These are phyloP conservation scores for Zymoseptoria ardabiliae DNA, from an alignment of 2,329 filamentous ascomycete species.

Conservation along the genomic window DNA sequence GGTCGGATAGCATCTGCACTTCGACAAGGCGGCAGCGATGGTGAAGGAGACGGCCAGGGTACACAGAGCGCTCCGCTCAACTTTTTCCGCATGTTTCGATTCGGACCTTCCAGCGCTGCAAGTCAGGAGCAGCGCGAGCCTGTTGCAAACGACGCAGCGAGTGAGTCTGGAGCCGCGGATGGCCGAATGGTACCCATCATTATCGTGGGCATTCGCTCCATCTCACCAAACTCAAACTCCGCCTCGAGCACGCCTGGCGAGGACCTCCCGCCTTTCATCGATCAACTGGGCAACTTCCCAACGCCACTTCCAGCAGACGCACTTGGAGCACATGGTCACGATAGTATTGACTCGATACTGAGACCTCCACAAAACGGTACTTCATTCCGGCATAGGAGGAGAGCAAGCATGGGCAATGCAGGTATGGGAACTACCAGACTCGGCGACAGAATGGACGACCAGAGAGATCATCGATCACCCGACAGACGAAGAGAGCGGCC, in stretches of 20 bases:
- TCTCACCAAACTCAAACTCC: conserved; percentile 45
- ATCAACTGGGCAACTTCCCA: conserved; percentile 44
- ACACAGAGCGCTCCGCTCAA: conserved; percentile 50
- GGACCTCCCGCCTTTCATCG: conserved; percentile 44
- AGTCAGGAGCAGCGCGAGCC: conserved; percentile 24
- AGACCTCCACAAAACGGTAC: conserved; percentile 49
- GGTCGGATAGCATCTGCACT: conserved; percentile 52
- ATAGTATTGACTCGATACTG: conserved; percentile 44
- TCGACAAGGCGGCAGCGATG: conserved; percentile 36
- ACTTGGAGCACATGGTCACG: conserved; percentile 33
- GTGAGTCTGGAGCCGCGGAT: conserved; percentile 36
- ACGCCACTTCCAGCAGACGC: conserved; percentile 29
- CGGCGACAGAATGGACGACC: conserved; percentile 38
- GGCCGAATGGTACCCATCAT: conserved; percentile 61
- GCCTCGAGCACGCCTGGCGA: conserved; percentile 34
- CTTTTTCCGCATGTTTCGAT: conserved; percentile 62
- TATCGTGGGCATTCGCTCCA: conserved; percentile 61
- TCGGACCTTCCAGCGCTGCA: conserved; percentile 45
- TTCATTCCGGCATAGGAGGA: conserved; percentile 47
- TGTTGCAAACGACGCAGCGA: conserved; percentile 4
- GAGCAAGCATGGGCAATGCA: conserved; percentile 48
- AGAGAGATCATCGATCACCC: conserved; percentile 45
- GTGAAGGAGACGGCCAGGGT: conserved; percentile 33
- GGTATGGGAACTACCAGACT: conserved; percentile 27
- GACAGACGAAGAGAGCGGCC: conserved; percentile 34